These are phyloP conservation scores for Colletotrichum somersetense DNA, from an alignment of 2,329 filamentous ascomycete species.

Conservation along the genomic window DNA sequence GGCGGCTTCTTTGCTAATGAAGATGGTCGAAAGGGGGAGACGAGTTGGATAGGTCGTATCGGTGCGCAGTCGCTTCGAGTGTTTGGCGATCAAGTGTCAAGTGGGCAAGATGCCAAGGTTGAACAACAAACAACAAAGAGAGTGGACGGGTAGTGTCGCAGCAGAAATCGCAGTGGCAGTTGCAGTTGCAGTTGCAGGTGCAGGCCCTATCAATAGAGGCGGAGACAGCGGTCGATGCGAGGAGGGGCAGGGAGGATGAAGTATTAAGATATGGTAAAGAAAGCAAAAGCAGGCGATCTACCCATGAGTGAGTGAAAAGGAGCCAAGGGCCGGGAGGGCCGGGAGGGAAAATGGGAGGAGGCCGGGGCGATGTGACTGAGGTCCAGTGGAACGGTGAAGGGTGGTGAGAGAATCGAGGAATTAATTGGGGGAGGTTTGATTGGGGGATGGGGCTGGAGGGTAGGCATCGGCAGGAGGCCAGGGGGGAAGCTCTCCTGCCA, in stretches of 20 bases:
- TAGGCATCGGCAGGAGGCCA: conserved; percentile 4
- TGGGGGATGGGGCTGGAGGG: conserved; percentile 20
- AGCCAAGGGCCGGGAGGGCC: conserved; percentile 41
- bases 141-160: conserved; percentile 33
- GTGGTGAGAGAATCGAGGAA: conserved; percentile 34
- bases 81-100: conserved; percentile 21
- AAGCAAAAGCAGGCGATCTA: conserved; percentile 27
- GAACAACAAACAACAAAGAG: conserved; percentile 35
- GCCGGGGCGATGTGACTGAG: conserved; percentile 35
- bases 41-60: background rate
- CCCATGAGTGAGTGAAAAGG: conserved; percentile 21
- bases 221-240: background rate
- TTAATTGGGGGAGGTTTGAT: conserved; percentile 38
- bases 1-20: conserved; percentile 35
- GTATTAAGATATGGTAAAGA: conserved; percentile 29
- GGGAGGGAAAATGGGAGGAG: conserved; percentile 19
- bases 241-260: conserved; percentile 12
- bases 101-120: conserved; percentile 13
- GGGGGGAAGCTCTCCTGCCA: conserved; percentile 28
- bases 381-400: conserved; percentile 24
- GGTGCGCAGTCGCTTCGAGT: conserved; percentile 18
- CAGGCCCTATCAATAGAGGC: conserved; percentile 23
- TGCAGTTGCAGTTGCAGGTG: conserved; percentile 24
- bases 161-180: conserved; percentile 16
- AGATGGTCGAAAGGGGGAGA: conserved; percentile 39